phyloP scores from a whole-genome alignment of 148 eudicot species.

The Camellia granthamiana region DNA sequence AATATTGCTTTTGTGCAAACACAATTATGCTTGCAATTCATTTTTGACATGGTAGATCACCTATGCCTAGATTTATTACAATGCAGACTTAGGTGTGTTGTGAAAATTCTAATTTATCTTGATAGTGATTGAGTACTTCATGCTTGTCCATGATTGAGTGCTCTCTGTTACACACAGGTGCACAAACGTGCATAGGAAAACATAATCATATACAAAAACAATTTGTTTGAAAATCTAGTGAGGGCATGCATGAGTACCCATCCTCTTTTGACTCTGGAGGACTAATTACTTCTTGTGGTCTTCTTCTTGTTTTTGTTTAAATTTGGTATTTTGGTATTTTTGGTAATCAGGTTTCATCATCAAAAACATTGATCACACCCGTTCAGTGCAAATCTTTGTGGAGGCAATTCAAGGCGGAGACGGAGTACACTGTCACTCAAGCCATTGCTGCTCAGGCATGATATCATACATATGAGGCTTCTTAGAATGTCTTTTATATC shows the following conservation, averaged over 20 bases:
- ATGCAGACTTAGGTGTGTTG: not conserved
- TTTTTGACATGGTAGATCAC: not conserved
- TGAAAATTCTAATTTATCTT: not conserved
- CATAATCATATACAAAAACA: not conserved
- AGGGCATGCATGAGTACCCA: not conserved
- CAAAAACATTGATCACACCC: conserved; percentile 69
- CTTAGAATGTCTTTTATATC: not conserved
- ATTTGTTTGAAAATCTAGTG: not conserved
- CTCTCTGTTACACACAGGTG: not conserved
- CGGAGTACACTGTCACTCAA: conserved; percentile 89
- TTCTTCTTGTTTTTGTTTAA: conserved; percentile 36
- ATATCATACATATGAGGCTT: conserved; percentile 5
- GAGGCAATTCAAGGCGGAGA: conserved; percentile 88
- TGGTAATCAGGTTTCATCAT: conserved; percentile 61
- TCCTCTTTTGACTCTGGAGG: not conserved
- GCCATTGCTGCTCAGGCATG: conserved; percentile 95
- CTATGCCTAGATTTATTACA: not conserved
- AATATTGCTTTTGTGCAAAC: not conserved
- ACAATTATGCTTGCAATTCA: not conserved
- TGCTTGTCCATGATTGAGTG: not conserved
- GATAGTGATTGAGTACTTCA: not conserved
- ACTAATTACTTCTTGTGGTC: not conserved
- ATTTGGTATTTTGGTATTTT: conserved; percentile 23
- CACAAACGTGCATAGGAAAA: no score
- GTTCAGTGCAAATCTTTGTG: conserved; percentile 81